Conservation (phyloP, 2,329 filamentous ascomycete genomes). For the Akanthomyces dipterigenus region DNA sequence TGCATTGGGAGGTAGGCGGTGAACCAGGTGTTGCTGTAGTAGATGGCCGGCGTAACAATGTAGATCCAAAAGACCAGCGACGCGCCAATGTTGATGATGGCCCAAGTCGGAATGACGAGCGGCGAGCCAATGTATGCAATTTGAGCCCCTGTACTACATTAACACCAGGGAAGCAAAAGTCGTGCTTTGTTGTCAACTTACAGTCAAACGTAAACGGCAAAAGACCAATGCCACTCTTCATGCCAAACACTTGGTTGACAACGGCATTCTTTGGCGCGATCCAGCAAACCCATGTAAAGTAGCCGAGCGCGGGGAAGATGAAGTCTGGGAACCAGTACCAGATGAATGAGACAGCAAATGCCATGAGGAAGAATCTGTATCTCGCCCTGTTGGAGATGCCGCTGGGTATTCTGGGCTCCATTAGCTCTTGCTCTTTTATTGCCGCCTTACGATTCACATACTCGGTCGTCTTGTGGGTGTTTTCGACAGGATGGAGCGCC, state of each 20-base stretch:
- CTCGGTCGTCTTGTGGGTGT: constrained; percentile 17
- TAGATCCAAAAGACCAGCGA: constrained; percentile 42
- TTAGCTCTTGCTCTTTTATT: not conserved
- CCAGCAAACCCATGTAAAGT: constrained; percentile 43
- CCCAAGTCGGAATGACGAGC: constrained; percentile 35
- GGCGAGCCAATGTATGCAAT: constrained; percentile 36
- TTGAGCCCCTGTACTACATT: constrained; percentile 16
- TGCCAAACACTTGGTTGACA: constrained; percentile 44
- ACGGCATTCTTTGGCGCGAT: constrained; percentile 38
- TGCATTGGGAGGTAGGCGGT: constrained; percentile 47
- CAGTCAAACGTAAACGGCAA: constrained; percentile 38
- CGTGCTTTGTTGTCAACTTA: constrained; percentile 7
- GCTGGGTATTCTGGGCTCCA: not conserved
- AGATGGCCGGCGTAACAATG: constrained; percentile 36
- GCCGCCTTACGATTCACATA: constrained; percentile 8
- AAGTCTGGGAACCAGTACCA: constrained; percentile 47
- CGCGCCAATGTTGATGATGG: constrained; percentile 40
- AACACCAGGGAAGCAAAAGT: not conserved
- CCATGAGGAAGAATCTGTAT: constrained; percentile 38
- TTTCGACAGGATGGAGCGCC: constrained; percentile 33
- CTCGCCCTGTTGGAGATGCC: constrained; percentile 23
- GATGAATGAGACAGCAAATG: constrained; percentile 28
- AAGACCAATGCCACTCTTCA: constrained; percentile 32
- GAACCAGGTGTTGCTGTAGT: constrained; percentile 43
- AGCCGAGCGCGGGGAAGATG: constrained; percentile 37